These are phyloP conservation scores for Lagenidium giganteum DNA, from an alignment of 352 stramenopile species.

Conservation along the genomic window DNA sequence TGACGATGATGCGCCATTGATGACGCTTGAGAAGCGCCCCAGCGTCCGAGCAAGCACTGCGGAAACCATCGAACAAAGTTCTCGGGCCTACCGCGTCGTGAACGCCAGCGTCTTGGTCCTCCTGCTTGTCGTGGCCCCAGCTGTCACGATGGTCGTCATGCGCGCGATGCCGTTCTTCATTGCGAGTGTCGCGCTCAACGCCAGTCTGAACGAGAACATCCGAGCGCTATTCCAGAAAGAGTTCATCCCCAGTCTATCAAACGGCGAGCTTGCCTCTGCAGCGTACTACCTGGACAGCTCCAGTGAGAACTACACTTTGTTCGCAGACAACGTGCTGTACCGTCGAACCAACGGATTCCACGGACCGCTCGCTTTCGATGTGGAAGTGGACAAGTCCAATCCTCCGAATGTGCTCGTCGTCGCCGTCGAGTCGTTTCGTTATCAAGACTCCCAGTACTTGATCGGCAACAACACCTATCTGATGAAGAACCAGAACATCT, in stretches of 20 bases:
- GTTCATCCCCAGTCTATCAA: background rate
- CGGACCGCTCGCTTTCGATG: conserved; percentile 32
- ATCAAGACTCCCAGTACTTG: conserved; percentile 45
- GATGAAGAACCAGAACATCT: conserved; percentile 33
- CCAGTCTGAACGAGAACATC: conserved; percentile 11
- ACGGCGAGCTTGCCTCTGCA: conserved; percentile 2
- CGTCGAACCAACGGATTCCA: conserved; percentile 34
- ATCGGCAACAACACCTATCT: conserved; percentile 25
- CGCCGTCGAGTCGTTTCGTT: conserved; percentile 48
- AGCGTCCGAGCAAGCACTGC: too few relatives aligned
- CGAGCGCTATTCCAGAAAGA: conserved; percentile 15
- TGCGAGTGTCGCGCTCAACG: conserved; percentile 27
- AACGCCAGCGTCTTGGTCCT: too few relatives aligned
- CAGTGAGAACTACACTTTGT: conserved; percentile 38
- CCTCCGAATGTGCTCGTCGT: conserved; percentile 48
- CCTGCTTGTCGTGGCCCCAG: conserved; percentile 18
- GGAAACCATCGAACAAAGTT: too few relatives aligned
- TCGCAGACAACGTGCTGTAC: conserved; percentile 34
- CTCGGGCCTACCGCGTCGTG: too few relatives aligned
- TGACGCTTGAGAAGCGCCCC: too few relatives aligned
- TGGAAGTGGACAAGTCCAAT: conserved; percentile 21
- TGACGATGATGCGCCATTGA: too few relatives aligned
- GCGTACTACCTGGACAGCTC: conserved; percentile 26
- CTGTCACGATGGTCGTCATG: conserved; percentile 22
- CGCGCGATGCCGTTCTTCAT: conserved; percentile 37